A percentile compares a stretch with the other conserved stretches of the same genome.
Conservation (phyloP, 768 basidiomycete genomes). For the Pleurotus cornucopiae region DNA sequence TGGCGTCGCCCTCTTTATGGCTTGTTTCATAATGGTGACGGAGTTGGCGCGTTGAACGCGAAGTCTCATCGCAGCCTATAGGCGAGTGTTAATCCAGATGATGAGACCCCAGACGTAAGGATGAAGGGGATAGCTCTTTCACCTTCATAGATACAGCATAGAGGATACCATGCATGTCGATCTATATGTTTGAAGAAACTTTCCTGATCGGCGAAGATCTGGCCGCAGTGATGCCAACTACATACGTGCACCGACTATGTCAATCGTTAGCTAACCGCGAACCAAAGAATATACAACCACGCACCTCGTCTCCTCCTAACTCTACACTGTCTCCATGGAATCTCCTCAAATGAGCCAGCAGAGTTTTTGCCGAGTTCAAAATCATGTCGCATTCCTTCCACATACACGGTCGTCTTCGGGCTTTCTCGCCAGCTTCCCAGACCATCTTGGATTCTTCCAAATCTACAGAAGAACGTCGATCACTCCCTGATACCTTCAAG, state of each 20-base stretch:
- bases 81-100: neutral
- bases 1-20: constrained; percentile 26
- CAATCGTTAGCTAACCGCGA: neutral
- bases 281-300: no score
- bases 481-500: constrained; percentile 9
- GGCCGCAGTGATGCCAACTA: constrained; percentile 55
- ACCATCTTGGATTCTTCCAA: constrained; percentile 39
- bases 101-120: neutral
- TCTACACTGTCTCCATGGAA: constrained; percentile 19
- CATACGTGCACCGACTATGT: constrained; percentile 39
- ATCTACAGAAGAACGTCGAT: constrained; percentile 29
- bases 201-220: constrained; percentile 29
- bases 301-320: no score
- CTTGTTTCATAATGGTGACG: constrained; percentile 44
- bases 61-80: constrained; percentile 50
- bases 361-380: constrained; percentile 47
- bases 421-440: constrained; percentile 41
- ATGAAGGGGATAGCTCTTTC: neutral
- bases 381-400: constrained; percentile 57
- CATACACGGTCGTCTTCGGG: constrained; percentile 46
- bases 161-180: constrained; percentile 40
- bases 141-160: constrained; percentile 55
- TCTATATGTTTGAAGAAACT: constrained; percentile 45
- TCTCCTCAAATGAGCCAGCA: constrained; percentile 45
- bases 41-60: constrained; percentile 41